Percentiles rank a stretch among this genome's conserved stretches.
These are phyloP conservation scores for Phytopythium litorale DNA, from an alignment of 352 stramenopile genomes.

Conservation along the genomic window DNA sequence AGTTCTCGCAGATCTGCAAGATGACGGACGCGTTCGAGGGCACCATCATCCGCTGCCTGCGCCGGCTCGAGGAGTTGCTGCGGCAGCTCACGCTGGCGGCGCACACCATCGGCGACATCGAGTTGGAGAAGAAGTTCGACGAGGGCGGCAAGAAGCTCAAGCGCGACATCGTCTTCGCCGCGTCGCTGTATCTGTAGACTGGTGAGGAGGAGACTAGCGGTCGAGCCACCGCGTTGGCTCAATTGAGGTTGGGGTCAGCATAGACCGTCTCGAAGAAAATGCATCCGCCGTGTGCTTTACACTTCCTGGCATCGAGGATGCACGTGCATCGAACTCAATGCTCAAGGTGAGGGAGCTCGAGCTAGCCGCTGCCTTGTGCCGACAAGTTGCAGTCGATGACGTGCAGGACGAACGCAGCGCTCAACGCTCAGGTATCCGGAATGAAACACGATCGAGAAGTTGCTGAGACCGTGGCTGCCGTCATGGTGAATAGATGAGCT, in stretches of 20 bases:
- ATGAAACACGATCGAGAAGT: too few relatives aligned
- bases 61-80: conserved; percentile 97
- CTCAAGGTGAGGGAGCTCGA: not conserved
- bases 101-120: conserved; percentile 96
- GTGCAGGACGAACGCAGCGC: not conserved
- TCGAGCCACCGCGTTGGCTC: not conserved
- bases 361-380: not conserved
- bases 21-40: conserved; percentile 98
- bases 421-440: too few relatives aligned
- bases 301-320: not conserved
- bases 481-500: conserved; percentile 8
- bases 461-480: not conserved
- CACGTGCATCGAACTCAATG: not conserved
- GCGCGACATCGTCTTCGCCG: conserved; percentile 99
- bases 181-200: conserved; percentile 95
- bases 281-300: not conserved
- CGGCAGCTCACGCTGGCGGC: conserved; percentile 95
- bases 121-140: conserved; percentile 97
- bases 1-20: conserved; percentile 99
- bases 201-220: not conserved
- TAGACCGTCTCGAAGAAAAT: not conserved
- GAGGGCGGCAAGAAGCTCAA: conserved; percentile 96
- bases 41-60: conserved; percentile 97
- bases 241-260: too few relatives aligned
- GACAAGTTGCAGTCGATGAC: not conserved